Evolutionary conservation across 2,329 filamentous ascomycete genomes (phyloP).

Genomic region (Coniochaeta hoffmannii): DNA sequence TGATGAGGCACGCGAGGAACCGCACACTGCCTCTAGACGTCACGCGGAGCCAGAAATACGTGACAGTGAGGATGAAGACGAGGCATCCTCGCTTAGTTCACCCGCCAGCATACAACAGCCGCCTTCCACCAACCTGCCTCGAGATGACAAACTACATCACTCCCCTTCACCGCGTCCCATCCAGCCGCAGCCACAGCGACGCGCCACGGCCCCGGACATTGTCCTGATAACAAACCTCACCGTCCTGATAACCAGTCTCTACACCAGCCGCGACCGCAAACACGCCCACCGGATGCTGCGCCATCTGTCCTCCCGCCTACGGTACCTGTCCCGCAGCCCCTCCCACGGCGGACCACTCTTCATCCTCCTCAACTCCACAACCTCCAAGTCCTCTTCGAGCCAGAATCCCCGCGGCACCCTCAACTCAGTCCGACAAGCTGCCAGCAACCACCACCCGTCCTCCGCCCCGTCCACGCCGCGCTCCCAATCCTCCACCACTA

Average conservation of each 20-base stretch:
- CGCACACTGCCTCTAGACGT: not conserved
- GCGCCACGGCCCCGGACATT: constrained; percentile 33
- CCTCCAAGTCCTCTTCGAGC: constrained; percentile 9
- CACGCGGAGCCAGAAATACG: constrained; percentile 19
- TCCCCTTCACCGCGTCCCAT: not conserved
- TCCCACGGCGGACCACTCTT: constrained; percentile 35
- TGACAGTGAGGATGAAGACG: constrained; percentile 34
- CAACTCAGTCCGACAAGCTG: too few relatives aligned
- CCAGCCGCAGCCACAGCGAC: not conserved
- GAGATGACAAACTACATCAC: not conserved
- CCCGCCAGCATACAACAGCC: not conserved
- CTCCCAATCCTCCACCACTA: not conserved
- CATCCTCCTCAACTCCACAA: constrained; percentile 47
- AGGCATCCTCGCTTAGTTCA: constrained; percentile 11
- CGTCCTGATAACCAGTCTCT: constrained; percentile 42
- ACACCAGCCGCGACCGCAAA: constrained; percentile 37
- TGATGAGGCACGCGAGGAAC: not conserved
- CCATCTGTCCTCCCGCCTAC: constrained; percentile 38
- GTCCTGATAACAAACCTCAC: constrained; percentile 50
- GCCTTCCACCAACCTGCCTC: not conserved
- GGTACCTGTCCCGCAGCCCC: constrained; percentile 33
- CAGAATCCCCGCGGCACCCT: not conserved
- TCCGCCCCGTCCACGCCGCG: not conserved
- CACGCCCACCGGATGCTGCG: constrained; percentile 41
- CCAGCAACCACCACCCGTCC: not conserved